Conservation (phyloP, 2,329 filamentous ascomycete species). For the Dactylellina drechsleri region DNA sequence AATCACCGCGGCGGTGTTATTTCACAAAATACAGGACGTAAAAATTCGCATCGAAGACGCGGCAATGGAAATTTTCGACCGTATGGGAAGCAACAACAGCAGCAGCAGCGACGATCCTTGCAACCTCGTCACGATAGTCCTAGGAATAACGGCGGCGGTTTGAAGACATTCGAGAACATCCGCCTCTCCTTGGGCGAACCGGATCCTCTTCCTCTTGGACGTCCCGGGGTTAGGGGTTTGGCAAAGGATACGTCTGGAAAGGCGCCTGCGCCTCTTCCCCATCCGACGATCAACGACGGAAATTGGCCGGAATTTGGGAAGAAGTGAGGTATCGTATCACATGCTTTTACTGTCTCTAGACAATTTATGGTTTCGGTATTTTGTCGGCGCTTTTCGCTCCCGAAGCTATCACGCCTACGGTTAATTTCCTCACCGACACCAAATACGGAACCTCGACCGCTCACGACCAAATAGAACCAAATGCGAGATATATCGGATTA, state of each 20-base stretch:
- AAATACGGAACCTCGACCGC: too few species aligned
- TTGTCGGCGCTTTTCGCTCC: too few species aligned
- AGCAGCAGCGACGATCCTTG: not conserved
- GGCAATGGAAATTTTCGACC: conserved; percentile 25
- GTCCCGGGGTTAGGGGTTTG: not conserved
- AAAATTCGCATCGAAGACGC: conserved; percentile 2
- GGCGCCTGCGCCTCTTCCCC: conserved; percentile 8
- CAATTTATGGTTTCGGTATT: too few species aligned
- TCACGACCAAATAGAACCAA: too few species aligned
- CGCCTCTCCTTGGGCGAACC: not conserved
- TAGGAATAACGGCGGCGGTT: conserved; percentile 7
- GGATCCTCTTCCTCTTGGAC: not conserved
- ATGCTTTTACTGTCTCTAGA: too few species aligned
- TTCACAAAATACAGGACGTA: conserved; percentile 28
- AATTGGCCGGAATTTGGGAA: conserved; percentile 46
- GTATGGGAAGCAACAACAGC: conserved; percentile 9
- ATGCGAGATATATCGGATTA: too few species aligned
- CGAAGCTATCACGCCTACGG: too few species aligned
- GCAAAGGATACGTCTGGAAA: not conserved
- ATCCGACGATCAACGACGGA: conserved; percentile 20
- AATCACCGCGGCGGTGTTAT: conserved; percentile 17
- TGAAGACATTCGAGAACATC: not conserved
- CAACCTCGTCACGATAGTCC: conserved; percentile 5
- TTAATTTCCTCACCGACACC: too few species aligned
- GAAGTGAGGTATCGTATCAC: conserved; percentile 2